Conservation (phyloP, 768 basidiomycete species). For the Russula lepida region DNA sequence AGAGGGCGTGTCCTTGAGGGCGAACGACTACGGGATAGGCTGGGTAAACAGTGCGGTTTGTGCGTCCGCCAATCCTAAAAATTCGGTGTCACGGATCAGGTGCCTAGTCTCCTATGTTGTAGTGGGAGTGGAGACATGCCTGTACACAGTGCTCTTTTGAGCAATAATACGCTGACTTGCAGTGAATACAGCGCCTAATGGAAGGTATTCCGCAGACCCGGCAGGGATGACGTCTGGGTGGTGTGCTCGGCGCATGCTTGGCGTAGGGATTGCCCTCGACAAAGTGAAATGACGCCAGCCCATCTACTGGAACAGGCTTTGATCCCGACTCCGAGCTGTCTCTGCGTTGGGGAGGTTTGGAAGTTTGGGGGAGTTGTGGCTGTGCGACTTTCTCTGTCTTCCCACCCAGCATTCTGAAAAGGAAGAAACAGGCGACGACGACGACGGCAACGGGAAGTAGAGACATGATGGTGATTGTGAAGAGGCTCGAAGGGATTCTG, state of each 20-base stretch:
- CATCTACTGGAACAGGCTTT: background rate
- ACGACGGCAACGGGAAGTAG: constrained; percentile 14
- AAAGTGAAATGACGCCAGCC: background rate
- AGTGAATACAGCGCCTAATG: constrained; percentile 12
- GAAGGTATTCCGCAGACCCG: constrained; percentile 14
- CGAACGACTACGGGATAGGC: constrained; percentile 9
- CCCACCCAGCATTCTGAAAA: constrained; percentile 10
- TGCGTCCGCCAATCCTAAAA: constrained; percentile 13
- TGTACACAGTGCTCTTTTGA: constrained; percentile 9
- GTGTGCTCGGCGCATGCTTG: background rate
- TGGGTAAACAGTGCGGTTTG: constrained; percentile 13
- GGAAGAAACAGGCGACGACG: constrained; percentile 7
- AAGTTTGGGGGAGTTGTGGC: background rate
- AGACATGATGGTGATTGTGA: constrained; percentile 14
- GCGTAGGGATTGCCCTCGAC: background rate
- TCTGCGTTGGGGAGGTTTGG: background rate
- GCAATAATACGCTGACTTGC: constrained; percentile 16
- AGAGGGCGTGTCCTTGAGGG: constrained; percentile 12
- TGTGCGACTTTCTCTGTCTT: background rate
- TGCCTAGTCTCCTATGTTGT: background rate
- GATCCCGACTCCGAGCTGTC: background rate
- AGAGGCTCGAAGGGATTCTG: background rate
- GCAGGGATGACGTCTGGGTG: constrained; percentile 12
- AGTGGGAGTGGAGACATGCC: background rate
- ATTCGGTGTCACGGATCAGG: background rate